Evolutionary conservation across 305 asterid genomes (phyloP).

Genomic region (Plantago rigida): DNA sequence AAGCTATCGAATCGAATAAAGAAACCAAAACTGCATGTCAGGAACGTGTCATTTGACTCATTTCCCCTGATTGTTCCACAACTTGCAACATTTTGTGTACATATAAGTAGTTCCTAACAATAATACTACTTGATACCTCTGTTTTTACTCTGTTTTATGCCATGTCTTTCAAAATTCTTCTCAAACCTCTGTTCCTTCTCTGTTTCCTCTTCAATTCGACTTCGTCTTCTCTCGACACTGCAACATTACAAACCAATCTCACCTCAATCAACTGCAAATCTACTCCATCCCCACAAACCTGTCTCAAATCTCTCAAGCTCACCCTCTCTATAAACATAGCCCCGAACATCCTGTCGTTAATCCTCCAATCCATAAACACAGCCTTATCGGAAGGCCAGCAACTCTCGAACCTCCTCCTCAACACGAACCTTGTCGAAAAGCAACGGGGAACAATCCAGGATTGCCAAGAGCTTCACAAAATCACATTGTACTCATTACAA

Average conservation of each 20-base stretch:
- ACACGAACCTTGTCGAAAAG: slow-evolving; percentile 42
- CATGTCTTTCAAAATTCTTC: background rate
- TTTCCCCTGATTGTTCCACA: background rate
- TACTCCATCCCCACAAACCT: slow-evolving; percentile 55
- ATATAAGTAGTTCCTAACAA: slow-evolving; percentile 4
- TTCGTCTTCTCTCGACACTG: slow-evolving; percentile 26
- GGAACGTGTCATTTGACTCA: background rate
- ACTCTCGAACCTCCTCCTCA: slow-evolving; percentile 42
- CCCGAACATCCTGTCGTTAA: slow-evolving; percentile 41
- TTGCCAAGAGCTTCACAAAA: slow-evolving; percentile 61
- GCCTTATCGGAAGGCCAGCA: slow-evolving; percentile 46
- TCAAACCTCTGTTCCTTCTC: slow-evolving; percentile 25
- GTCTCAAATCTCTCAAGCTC: slow-evolving; percentile 50
- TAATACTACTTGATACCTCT: background rate
- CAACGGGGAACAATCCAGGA: slow-evolving; percentile 64
- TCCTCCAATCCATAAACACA: slow-evolving; percentile 49
- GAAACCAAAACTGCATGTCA: too few relatives aligned
- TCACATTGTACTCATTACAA: slow-evolving; percentile 43
- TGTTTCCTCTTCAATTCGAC: slow-evolving; percentile 30
- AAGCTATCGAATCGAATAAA: too few relatives aligned
- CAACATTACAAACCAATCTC: slow-evolving; percentile 21
- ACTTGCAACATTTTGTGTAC: background rate
- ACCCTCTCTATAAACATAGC: slow-evolving; percentile 45
- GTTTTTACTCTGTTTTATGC: background rate
- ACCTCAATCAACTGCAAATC: slow-evolving; percentile 46